Conservation (phyloP, 2,329 filamentous ascomycete species). For the Alternaria hordeiaustralica region DNA sequence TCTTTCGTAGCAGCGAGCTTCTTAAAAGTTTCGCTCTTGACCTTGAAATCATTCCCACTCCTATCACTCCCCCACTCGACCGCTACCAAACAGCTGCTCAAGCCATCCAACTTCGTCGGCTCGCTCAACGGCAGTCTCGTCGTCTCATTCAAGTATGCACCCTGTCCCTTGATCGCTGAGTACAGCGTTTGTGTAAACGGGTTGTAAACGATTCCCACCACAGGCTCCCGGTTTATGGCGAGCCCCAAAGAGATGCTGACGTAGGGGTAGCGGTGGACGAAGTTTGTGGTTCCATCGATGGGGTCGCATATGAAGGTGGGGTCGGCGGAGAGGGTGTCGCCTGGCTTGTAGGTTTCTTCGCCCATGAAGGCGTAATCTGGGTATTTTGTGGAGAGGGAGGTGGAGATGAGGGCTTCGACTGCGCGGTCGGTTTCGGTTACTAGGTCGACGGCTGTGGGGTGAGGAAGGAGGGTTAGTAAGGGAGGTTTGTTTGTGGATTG, state of each 20-base stretch:
- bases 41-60: constrained; percentile 71
- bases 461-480: neutral
- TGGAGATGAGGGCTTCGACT: constrained; percentile 65
- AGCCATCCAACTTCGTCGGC: constrained; percentile 63
- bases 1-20: constrained; percentile 60
- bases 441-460: constrained; percentile 60
- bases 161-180: constrained; percentile 71
- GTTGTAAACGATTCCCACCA: constrained; percentile 80
- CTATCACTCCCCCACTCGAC: constrained; percentile 77
- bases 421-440: constrained; percentile 70
- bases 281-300: constrained; percentile 84
- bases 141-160: constrained; percentile 60
- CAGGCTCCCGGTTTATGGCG: constrained; percentile 65
- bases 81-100: constrained; percentile 70
- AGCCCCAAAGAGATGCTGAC: constrained; percentile 81
- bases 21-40: constrained; percentile 72
- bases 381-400: constrained; percentile 58
- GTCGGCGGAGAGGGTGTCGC: constrained; percentile 65
- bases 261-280: constrained; percentile 75
- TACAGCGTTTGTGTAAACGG: constrained; percentile 75
- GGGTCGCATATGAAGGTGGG: constrained; percentile 84
- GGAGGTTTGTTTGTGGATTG: neutral
- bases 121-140: constrained; percentile 56
- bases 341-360: constrained; percentile 71
- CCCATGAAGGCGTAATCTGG: constrained; percentile 59